Evolutionary conservation across 345 rosid genomes (phyloP), one percentile per base, ranked within the genome.

Genomic region (Salix koriyanagi): DNA sequence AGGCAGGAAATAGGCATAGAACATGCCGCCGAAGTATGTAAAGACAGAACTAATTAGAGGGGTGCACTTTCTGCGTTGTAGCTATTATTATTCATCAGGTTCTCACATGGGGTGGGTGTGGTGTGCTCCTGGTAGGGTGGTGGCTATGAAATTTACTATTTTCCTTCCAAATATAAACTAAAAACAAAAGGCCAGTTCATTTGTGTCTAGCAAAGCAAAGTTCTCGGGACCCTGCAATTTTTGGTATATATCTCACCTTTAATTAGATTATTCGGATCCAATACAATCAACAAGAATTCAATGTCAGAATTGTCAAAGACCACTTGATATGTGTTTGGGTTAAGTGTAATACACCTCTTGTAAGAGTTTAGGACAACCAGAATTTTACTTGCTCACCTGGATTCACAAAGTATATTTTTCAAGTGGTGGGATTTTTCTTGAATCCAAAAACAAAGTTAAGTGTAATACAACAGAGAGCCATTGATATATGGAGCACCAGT

Each of bases 51-150:
- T 25, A 70, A 6, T 13, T 41, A 39, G 69, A 16, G 41, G 1
- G n/a, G 64, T 61, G 19, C 9, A 12, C 19, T 54, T 32, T 26
- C 3, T 30, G 21, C 62, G 25, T 15, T 56, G 21, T 56, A 1
- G 1, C 16, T 69, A 8, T 41, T 76, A 28, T 70, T 68, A 70
- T 83, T 5, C 14, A 68, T 26, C 82, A 69, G 67, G 67, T 80
- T 23, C 11, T 88, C 90, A 88, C 90, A 83, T 84, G 89, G 87
- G 79, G 48, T 62, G 37, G 37, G 71, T 73, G 0, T 36, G 2
- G 52, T 13, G 68, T 11, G 19, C 44, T 37, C 10, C 41, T 4
- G 70, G 52, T 13, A n/a, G 54, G 36, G 68, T 30, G 74, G 65
- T 73, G 70, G 69, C 37, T 1, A 58, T 36, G 23, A 60, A 48